A percentile compares a stretch with the other conserved stretches of the same genome.
These are phyloP conservation scores for Periglandula ipomoeae DNA, from an alignment of 2,329 filamentous ascomycete genomes.

Conservation along the genomic window DNA sequence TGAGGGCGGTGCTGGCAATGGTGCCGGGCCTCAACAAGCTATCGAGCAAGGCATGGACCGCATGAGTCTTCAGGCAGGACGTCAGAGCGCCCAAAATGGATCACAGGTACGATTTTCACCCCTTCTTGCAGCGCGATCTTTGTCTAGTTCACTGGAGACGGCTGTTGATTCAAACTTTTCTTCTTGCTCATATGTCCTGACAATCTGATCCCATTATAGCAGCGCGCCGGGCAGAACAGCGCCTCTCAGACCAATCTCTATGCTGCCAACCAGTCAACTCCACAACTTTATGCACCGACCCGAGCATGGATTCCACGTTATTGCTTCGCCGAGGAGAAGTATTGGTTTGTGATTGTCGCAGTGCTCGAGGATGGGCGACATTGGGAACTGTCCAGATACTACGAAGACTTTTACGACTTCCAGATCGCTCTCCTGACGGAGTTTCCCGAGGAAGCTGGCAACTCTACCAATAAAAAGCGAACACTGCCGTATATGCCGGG, in stretches of 20 bases:
- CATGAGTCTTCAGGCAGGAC: conserved; percentile 56
- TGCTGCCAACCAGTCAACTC: conserved; percentile 30
- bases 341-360: conserved; percentile 96
- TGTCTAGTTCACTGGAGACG: not conserved
- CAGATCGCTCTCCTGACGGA: conserved; percentile 90
- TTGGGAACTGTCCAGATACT: conserved; percentile 91
- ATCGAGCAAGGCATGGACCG: conserved; percentile 66
- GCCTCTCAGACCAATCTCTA: conserved; percentile 26
- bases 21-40: conserved; percentile 26
- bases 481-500: conserved; percentile 96
- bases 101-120: conserved; percentile 15
- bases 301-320: conserved; percentile 83
- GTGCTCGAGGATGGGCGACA: conserved; percentile 80
- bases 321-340: conserved; percentile 94
- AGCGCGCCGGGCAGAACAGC: conserved; percentile 20
- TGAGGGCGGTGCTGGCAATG: conserved; percentile 44
- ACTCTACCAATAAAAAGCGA: conserved; percentile 67
- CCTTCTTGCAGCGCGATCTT: not conserved
- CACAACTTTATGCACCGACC: conserved; percentile 63
- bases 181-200: not conserved
- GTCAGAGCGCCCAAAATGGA: conserved; percentile 14
- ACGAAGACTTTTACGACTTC: conserved; percentile 98
- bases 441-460: conserved; percentile 88
- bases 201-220: not conserved
- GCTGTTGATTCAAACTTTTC: not conserved